A percentile compares a stretch with the other conserved stretches of the same genome.
These are phyloP conservation scores for Lactarius psammicola DNA, from an alignment of 768 basidiomycete genomes.

Conservation along the genomic window DNA sequence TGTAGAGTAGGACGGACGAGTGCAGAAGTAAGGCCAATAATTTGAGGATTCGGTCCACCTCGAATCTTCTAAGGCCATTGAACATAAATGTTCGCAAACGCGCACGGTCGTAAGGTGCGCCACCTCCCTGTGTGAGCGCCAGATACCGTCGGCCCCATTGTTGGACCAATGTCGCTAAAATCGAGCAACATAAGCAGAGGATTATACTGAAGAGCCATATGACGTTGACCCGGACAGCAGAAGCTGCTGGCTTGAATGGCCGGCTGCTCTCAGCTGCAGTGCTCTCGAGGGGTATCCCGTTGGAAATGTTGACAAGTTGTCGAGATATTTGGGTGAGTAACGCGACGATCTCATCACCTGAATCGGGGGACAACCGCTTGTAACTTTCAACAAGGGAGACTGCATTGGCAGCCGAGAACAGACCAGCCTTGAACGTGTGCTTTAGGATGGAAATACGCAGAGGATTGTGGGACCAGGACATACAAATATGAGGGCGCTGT, in stretches of 20 bases:
- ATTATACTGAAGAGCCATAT: constrained; percentile 19
- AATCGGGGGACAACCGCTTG: constrained; percentile 12
- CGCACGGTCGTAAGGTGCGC: not conserved
- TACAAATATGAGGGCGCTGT: constrained; percentile 10
- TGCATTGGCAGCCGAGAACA: constrained; percentile 16
- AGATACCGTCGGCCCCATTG: constrained; percentile 5
- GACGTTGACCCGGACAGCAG: constrained; percentile 5
- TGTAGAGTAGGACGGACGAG: constrained; percentile 8
- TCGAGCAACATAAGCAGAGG: not conserved
- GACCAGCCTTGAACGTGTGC: constrained; percentile 12
- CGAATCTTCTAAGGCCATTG: not conserved
- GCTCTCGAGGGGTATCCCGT: not conserved
- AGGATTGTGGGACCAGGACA: not conserved
- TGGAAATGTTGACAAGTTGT: constrained; percentile 10
- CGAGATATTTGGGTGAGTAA: constrained; percentile 19
- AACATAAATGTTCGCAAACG: not conserved
- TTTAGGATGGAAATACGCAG: not conserved
- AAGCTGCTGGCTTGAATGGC: not conserved
- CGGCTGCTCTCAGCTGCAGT: not conserved
- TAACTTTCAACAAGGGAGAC: constrained; percentile 16
- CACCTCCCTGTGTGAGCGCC: not conserved
- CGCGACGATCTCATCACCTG: not conserved
- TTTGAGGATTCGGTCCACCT: not conserved
- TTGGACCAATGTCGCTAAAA: constrained; percentile 17
- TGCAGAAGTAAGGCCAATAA: not conserved